Base-by-base conservation (phyloP, 768 basidiomycete species). In the Rhodocollybia butyracea region DNA sequence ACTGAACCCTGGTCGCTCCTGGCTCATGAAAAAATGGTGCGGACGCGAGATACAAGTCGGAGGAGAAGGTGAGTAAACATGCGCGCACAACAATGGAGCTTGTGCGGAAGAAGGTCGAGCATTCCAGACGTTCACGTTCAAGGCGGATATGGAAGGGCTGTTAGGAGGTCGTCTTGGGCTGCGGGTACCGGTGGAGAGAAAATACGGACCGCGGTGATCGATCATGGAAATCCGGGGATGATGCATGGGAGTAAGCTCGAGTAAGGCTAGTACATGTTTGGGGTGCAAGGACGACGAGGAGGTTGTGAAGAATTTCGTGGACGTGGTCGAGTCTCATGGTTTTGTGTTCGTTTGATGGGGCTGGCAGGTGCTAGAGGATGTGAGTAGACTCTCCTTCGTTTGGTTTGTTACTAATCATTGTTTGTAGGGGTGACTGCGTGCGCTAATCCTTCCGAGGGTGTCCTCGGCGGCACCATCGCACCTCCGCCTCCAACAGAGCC, bases 11-110 rank as follows among this genome's bases (percentile, higher is more conserved):
- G 93, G 91, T 1, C 80, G 98, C 6, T 94, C 94, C n/a, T 98
- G 94, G 94, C 82, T 99, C 42, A 91, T 92, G 42, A 90, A 91
- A 65, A 93, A 92, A 66, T 98, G 94, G 93, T 87, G 92, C 54
- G 82, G 82, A 11, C 81, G 89, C 48, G 91, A 94, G 62, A 98
- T 99, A 40, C 96, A 98, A 69, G 82, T 79, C 0, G 73, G 82
- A 0, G 92, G 91, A 0, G 88, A 89, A 48, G 89, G 88, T 2
- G 93, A 92, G 2, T 96, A 98, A 98, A 67, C 95, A 98, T 62
- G 95, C 96, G 0, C 76, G 87, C 19, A 89, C 95, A 0, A 94
- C 94, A 63, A 60, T 93, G 10, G 94, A 96, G 57, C 73, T 99
- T 29, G 86, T 3, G 89, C 97, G 31, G 94, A 96, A 62, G 94